These are phyloP conservation scores for Cicer pinnatifidum DNA, from an alignment of 306 rosid species.

Conservation along the genomic window DNA sequence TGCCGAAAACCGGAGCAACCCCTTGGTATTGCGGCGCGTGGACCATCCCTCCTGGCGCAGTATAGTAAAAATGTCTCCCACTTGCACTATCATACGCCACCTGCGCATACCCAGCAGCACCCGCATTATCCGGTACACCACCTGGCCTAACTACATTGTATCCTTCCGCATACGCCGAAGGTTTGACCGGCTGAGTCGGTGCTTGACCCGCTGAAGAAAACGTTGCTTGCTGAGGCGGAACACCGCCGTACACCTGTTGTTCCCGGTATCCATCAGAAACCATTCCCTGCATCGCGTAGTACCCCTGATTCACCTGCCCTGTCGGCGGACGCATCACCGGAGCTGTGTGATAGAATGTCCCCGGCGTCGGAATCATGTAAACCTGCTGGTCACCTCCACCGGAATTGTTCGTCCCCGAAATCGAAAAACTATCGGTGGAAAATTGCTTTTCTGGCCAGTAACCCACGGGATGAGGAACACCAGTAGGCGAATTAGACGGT, in stretches of 20 bases:
- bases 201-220: slow-evolving; percentile 47
- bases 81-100: slow-evolving; percentile 63
- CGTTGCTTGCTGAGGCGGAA: slow-evolving; percentile 35
- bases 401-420: slow-evolving; percentile 46
- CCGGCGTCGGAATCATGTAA: slow-evolving; percentile 63
- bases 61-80: slow-evolving; percentile 81
- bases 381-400: slow-evolving; percentile 59
- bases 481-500: slow-evolving; percentile 37
- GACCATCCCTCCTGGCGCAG: slow-evolving; percentile 59
- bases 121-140: slow-evolving; percentile 44
- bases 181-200: slow-evolving; percentile 52
- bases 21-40: slow-evolving; percentile 59
- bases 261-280: slow-evolving; percentile 72
- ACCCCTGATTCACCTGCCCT: slow-evolving; percentile 58
- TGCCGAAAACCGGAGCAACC: slow-evolving; percentile 41
- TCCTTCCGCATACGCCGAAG: slow-evolving; percentile 57
- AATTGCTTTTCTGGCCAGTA: slow-evolving; percentile 75
- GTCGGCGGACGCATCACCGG: slow-evolving; percentile 54
- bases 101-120: slow-evolving; percentile 44
- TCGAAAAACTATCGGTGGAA: slow-evolving; percentile 53
- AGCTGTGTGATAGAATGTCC: slow-evolving; percentile 55
- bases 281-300: slow-evolving; percentile 67
- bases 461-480: slow-evolving; percentile 39
- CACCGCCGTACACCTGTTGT: slow-evolving; percentile 60
- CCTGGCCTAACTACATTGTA: slow-evolving; percentile 50